Evolutionary conservation across 805 yeast genomes (phyloP).

Genomic region (Candida nanaspora): DNA sequence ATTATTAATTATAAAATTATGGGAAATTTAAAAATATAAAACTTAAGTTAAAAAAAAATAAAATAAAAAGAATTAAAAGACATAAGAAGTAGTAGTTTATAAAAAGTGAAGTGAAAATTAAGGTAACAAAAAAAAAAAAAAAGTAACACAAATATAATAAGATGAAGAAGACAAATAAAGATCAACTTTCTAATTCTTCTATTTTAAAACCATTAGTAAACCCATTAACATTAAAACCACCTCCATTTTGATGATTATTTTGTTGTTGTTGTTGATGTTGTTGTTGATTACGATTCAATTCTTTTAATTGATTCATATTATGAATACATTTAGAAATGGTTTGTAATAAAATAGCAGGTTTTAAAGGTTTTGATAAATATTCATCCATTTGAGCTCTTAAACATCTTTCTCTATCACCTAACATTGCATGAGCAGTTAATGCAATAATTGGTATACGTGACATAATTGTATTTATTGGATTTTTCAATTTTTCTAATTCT

Average conservation of each 20-base stretch:
- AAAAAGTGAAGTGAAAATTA: too few relatives aligned
- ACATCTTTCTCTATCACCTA: slow-evolving; percentile 85
- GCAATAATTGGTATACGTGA: slow-evolving; percentile 85
- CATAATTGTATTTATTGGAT: slow-evolving; percentile 61
- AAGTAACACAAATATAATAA: too few relatives aligned
- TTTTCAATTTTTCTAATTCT: slow-evolving; percentile 78
- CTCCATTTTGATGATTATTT: background rate
- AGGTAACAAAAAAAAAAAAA: too few relatives aligned
- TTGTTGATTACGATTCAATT: slow-evolving; percentile 32
- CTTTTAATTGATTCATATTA: slow-evolving; percentile 55
- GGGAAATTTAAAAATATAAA: too few relatives aligned
- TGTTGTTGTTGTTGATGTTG: background rate
- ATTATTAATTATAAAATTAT: too few relatives aligned
- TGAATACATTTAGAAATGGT: slow-evolving; percentile 81
- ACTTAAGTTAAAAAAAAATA: too few relatives aligned
- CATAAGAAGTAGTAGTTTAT: too few relatives aligned
- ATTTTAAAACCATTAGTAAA: background rate
- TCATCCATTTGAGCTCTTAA: slow-evolving; percentile 90
- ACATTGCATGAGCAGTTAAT: slow-evolving; percentile 88
- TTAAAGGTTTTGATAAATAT: slow-evolving; percentile 80
- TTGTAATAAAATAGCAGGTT: slow-evolving; percentile 75
- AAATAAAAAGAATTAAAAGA: too few relatives aligned
- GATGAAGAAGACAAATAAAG: too few relatives aligned
- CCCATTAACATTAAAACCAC: background rate
- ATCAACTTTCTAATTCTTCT: background rate